Base-by-base conservation (phyloP, 768 basidiomycete genomes). In the Tricholoma flavovirens region DNA sequence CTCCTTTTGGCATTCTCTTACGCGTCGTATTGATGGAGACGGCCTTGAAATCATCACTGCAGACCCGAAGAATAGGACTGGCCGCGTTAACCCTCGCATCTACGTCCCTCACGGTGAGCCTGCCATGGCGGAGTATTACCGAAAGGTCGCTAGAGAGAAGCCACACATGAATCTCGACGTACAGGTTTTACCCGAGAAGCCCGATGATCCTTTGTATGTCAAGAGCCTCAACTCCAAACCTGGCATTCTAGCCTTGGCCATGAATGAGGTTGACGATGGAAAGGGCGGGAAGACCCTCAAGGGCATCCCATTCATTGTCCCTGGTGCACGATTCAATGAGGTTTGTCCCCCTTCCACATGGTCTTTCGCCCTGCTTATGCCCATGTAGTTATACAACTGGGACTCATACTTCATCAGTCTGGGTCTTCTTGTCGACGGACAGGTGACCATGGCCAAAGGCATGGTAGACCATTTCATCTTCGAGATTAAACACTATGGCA, bases 381-480 rank as follows among this genome's bases (percentile, higher is more conserved):
- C 24, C 15, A 59, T 49, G 17, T 64, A 94, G 92, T 76, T 93
- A 43, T 94, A 94, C 73, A 93, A 94, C 68, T 94, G 92, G 92
- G 92, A 95, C 71, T 92, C 90, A 6, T 95, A 95, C 75, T 97
- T 97, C 70, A 93, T 96, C 65, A 79, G 90, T 7, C 83, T 98
- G 22, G 96, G 96, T 14, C 82, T 99, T 26, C 83, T 99, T 7
- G 92, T 98, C 21, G 96, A 99, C 66, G 95, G 94, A 24, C 87
- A 93, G 64, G 84, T 96, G 26, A 82, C 86, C 56, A 90, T 98
- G 84, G 96, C 97, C 17, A 93, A 94, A 72, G 92, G 93, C 64
- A 93, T 98, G 85, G 94, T 98, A 43, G 97, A 98, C 54, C 96
- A 99, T 70, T 99, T 98, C 75, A 90, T 97, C 67, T 99, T 98